A percentile compares a stretch with the other conserved stretches of the same genome.
phyloP scores from a whole-genome alignment of 148 eudicot genomes.

The Arctostaphylos glauca region DNA sequence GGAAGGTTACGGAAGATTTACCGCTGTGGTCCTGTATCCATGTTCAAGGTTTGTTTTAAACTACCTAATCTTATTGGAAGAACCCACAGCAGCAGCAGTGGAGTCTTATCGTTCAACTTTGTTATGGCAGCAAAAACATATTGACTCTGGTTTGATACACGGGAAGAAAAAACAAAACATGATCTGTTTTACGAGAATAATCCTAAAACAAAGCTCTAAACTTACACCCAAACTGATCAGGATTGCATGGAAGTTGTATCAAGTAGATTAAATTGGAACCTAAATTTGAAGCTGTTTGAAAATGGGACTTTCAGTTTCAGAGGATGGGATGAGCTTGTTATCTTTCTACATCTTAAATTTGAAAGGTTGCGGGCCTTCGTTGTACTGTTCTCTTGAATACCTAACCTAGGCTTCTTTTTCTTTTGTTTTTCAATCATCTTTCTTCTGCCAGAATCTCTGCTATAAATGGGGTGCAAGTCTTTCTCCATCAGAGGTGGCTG shows the following conservation, averaged over 20 bases:
- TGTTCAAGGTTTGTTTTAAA: slow-evolving; percentile 73
- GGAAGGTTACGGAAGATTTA: slow-evolving; percentile 92
- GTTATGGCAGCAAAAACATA: neutral
- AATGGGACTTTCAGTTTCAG: neutral
- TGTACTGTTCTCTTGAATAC: neutral
- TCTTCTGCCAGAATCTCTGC: slow-evolving; percentile 69
- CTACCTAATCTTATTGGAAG: neutral
- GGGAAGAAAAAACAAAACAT: neutral
- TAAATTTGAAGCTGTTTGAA: neutral
- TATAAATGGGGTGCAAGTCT: slow-evolving; percentile 80
- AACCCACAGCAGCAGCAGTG: neutral
- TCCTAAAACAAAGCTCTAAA: neutral
- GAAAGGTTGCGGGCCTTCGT: neutral
- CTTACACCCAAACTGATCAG: neutral
- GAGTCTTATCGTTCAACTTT: neutral
- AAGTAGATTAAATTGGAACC: neutral
- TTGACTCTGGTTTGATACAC: neutral
- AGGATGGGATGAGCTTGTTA: neutral
- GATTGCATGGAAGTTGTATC: neutral
- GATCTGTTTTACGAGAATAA: neutral
- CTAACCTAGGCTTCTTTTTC: neutral
- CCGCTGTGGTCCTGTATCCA: slow-evolving; percentile 90
- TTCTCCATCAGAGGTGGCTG: slow-evolving; percentile 75
- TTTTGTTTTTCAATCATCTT: neutral
- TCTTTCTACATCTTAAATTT: neutral